A percentile compares a stretch with the other conserved stretches of the same genome.
Evolutionary conservation across 2,329 filamentous ascomycete genomes (phyloP).

Genomic region (Pyricularia grisea): DNA sequence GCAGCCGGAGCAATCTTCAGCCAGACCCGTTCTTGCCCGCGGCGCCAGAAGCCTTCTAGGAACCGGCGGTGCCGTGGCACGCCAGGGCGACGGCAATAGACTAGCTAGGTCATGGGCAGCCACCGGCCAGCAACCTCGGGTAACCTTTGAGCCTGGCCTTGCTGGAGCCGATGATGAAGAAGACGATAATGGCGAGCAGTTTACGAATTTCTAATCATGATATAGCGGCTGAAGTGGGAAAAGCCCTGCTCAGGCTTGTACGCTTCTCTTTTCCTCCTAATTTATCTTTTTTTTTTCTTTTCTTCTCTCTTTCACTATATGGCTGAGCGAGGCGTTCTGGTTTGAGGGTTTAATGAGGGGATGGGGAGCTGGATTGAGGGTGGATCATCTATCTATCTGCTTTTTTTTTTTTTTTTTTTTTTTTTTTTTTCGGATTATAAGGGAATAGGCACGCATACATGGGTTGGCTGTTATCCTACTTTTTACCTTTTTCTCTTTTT

Average conservation of each 20-base stretch:
- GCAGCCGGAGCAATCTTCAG: not conserved
- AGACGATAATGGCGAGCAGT: not conserved
- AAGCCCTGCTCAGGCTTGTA: not conserved
- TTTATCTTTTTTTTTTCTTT: not conserved
- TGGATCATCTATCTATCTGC: not conserved
- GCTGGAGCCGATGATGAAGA: not conserved
- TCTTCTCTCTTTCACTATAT: not conserved
- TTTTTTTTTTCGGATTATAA: not conserved
- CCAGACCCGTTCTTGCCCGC: not conserved
- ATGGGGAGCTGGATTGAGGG: not conserved
- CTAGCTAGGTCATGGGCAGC: conserved; percentile 4
- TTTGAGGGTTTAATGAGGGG: not conserved
- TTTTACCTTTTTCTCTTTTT: not conserved
- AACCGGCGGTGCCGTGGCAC: not conserved
- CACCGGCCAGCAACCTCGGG: conserved; percentile 3
- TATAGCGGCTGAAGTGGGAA: not conserved
- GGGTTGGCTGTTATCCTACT: not conserved
- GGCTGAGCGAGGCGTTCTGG: not conserved
- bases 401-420: not conserved
- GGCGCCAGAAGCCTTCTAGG: not conserved
- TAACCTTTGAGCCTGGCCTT: conserved; percentile 9
- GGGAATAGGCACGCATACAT: not conserved
- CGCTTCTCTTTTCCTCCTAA: not conserved
- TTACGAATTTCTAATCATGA: not conserved
- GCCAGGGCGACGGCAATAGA: not conserved